phyloP scores from a whole-genome alignment of 2,329 filamentous ascomycete species.

The Hypoxylon sp. region DNA sequence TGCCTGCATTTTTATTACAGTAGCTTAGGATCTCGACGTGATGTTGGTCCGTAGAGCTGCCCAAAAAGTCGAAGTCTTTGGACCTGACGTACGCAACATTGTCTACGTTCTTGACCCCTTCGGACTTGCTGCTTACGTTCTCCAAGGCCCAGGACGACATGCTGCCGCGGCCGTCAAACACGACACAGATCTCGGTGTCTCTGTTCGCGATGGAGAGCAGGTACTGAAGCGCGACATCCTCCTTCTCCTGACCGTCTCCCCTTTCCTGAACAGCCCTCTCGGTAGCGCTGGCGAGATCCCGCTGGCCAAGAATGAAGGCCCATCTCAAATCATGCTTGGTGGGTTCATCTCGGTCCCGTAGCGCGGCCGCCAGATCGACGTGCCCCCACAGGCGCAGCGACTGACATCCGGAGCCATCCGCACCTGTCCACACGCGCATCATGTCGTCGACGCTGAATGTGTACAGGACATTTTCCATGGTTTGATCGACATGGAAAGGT shows the following conservation, averaged over 20 bases:
- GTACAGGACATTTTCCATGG: constrained; percentile 86
- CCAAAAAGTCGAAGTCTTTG: constrained; percentile 58
- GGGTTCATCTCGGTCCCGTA: constrained; percentile 55
- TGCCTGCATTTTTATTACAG: constrained; percentile 69
- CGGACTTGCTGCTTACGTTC: constrained; percentile 76
- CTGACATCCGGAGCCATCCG: constrained; percentile 74
- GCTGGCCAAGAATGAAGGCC: constrained; percentile 83
- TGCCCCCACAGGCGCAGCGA: constrained; percentile 81
- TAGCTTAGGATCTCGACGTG: constrained; percentile 78
- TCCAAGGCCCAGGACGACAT: constrained; percentile 95
- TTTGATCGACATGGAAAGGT: constrained; percentile 78
- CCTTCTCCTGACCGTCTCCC: constrained; percentile 64
- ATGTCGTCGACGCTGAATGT: constrained; percentile 84
- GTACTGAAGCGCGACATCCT: constrained; percentile 80
- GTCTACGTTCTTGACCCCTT: constrained; percentile 75
- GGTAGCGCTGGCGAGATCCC: constrained; percentile 79
- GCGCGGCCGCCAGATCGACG: constrained; percentile 77
- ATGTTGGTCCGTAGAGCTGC: constrained; percentile 34
- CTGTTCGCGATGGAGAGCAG: constrained; percentile 86
- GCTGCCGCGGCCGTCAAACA: constrained; percentile 81
- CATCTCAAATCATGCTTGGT: constrained; percentile 59
- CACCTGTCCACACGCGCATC: constrained; percentile 83
- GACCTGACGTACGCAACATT: constrained; percentile 82
- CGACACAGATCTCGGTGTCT: constrained; percentile 85
- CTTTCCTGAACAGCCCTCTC: constrained; percentile 74